A percentile compares a stretch with the other conserved stretches of the same genome.
Evolutionary conservation across 2,329 filamentous ascomycete species (phyloP).

Genomic region (Sarocladiaceae sp.): DNA sequence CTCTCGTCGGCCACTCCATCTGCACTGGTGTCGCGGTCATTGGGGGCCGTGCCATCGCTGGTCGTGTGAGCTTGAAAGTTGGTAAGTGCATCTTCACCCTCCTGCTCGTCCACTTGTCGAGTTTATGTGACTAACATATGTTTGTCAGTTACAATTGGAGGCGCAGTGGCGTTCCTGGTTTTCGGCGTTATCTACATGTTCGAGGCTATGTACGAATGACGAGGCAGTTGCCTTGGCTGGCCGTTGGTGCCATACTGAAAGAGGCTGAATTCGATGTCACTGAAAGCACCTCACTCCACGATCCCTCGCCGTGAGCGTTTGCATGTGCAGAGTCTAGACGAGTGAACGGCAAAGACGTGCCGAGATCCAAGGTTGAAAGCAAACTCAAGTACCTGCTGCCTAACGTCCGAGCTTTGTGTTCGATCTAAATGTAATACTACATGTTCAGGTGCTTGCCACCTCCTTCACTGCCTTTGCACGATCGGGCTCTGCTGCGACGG

Average conservation of each 20-base stretch:
- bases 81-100: slow-evolving; percentile 61
- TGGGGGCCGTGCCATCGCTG: slow-evolving; percentile 86
- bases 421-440: not conserved
- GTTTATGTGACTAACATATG: slow-evolving; percentile 16
- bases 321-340: not conserved
- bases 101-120: not conserved
- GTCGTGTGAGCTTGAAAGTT: slow-evolving; percentile 88
- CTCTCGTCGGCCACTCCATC: slow-evolving; percentile 76
- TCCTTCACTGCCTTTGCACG: not conserved
- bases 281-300: too few relatives aligned
- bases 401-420: not conserved
- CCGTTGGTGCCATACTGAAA: not conserved
- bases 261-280: not conserved
- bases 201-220: slow-evolving; percentile 61
- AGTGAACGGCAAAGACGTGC: not conserved
- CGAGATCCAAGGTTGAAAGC: not conserved
- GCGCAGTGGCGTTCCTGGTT: slow-evolving; percentile 79
- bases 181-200: slow-evolving; percentile 90
- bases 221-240: not conserved
- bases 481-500: not conserved
- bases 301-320: too few relatives aligned
- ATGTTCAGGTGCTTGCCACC: not conserved
- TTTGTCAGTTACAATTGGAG: slow-evolving; percentile 78
- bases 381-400: too few relatives aligned
- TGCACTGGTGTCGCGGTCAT: slow-evolving; percentile 91